phyloP scores from a whole-genome alignment of 495 filamentous ascomycete species.

The Neurospora sp. region DNA sequence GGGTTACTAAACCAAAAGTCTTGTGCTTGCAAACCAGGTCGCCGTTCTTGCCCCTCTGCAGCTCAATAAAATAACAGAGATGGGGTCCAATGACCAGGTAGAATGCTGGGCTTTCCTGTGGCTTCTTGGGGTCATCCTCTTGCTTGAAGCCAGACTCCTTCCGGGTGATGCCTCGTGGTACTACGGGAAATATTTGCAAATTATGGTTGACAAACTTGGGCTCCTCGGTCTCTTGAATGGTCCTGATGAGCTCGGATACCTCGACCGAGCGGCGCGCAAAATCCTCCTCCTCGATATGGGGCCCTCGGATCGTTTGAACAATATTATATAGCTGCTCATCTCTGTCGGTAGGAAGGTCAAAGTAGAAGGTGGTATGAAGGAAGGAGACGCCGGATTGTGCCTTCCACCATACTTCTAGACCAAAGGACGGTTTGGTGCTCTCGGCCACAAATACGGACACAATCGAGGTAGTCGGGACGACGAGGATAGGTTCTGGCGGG shows the following conservation, averaged over 20 bases:
- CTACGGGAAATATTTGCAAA: conserved; percentile 75
- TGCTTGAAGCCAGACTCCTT: conserved; percentile 35
- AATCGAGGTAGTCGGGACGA: conserved; percentile 60
- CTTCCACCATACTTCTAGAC: conserved; percentile 76
- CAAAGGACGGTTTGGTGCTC: conserved; percentile 66
- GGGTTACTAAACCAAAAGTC: conserved; percentile 62
- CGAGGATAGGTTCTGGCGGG: conserved; percentile 17
- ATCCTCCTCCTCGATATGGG: conserved; percentile 23
- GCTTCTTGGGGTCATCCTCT: conserved; percentile 38
- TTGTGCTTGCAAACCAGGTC: conserved; percentile 31
- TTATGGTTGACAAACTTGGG: conserved; percentile 59
- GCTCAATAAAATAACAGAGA: conserved; percentile 69
- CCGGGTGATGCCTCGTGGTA: conserved; percentile 56
- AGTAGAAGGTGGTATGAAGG: conserved; percentile 48
- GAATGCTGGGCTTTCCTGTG: conserved; percentile 70
- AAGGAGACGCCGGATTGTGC: conserved; percentile 45
- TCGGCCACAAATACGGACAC: conserved; percentile 73
- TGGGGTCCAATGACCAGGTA: conserved; percentile 81
- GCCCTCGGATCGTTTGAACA: conserved; percentile 44
- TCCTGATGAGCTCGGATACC: conserved; percentile 38
- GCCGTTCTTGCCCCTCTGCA: conserved; percentile 41
- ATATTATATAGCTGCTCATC: conserved; percentile 68
- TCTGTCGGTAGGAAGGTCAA: conserved; percentile 61
- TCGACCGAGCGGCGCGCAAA: conserved; percentile 41
- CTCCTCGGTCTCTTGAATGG: conserved; percentile 53